Evolutionary conservation across 495 filamentous ascomycete genomes (phyloP).

Genomic region (Daldinia loculata): DNA sequence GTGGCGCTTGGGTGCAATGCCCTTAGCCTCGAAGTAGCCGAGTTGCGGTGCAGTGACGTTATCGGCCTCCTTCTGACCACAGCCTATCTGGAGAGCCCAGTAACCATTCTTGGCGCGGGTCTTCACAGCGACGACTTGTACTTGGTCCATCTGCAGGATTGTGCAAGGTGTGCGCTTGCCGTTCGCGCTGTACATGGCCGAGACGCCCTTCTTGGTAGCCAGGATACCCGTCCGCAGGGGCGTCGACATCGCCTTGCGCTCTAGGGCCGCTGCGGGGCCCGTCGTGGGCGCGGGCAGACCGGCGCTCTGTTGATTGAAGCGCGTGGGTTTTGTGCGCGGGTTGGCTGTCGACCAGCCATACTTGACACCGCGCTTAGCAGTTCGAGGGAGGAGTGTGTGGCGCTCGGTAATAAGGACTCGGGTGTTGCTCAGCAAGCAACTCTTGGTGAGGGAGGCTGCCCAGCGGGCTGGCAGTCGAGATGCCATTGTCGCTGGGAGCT

Average conservation of each 20-base stretch:
- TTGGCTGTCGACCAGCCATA: slow-evolving; percentile 63
- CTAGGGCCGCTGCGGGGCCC: slow-evolving; percentile 80
- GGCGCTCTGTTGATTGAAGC: slow-evolving; percentile 61
- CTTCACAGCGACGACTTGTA: slow-evolving; percentile 87
- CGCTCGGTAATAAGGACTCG: slow-evolving; percentile 49
- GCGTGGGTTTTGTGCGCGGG: slow-evolving; percentile 47
- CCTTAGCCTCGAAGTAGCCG: slow-evolving; percentile 82
- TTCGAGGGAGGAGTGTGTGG: slow-evolving; percentile 55
- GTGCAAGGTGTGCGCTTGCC: slow-evolving; percentile 86
- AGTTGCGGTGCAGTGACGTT: slow-evolving; percentile 82
- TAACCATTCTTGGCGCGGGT: slow-evolving; percentile 83
- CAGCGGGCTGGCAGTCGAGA: slow-evolving; percentile 62
- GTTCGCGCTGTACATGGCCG: slow-evolving; percentile 81
- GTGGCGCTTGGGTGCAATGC: slow-evolving; percentile 80
- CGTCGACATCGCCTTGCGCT: slow-evolving; percentile 76
- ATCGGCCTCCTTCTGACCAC: slow-evolving; percentile 74
- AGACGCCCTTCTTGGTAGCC: slow-evolving; percentile 94
- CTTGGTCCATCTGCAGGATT: slow-evolving; percentile 91
- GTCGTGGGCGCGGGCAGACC: slow-evolving; percentile 68
- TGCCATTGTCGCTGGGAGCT: slow-evolving; percentile 58
- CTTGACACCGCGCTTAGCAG: slow-evolving; percentile 58
- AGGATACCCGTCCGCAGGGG: slow-evolving; percentile 84
- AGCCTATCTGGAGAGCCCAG: slow-evolving; percentile 88
- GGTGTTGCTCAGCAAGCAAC: slow-evolving; percentile 40
- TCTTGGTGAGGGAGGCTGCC: slow-evolving; percentile 42